Base-by-base conservation (phyloP, 768 basidiomycete species). In the Podaxis carcinomalis region DNA sequence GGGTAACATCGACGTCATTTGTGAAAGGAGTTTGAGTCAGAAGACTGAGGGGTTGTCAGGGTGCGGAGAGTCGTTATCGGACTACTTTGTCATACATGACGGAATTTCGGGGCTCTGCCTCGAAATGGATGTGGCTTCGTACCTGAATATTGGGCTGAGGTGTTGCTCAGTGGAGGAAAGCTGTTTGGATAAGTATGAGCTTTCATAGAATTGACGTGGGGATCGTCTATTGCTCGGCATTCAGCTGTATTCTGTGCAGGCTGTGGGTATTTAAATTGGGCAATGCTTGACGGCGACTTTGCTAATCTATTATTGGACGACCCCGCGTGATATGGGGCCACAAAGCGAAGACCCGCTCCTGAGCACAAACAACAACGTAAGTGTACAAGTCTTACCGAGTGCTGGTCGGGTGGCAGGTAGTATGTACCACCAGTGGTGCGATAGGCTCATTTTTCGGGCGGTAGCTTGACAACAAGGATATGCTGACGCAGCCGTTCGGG, bases 291-390 rank as follows among this genome's bases (percentile, higher is more conserved):
- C 36, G 37, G 21, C 40, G n/a, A 50, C 44, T 36, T 37, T 10
- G 19, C 3, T 10, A 25, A 37, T 21, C 27, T 58, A 58, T 58
- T 58, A 21, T 28, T 58, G 57, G 28, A 25, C 16, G 57, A 16
- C 47, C 57, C 57, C 57, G 57, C 57, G 57, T 58, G 57, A 50
- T 23, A 28, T 49, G 49, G 57, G 51, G 25, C 1, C n/a, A 19
- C 27, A 46, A 32, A 47, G 14, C 11, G 19, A 54, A 23, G 52
- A 7, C 47, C 23, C 21, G 3, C 21, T 49, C 21, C 21, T 23
- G 25, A 23, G 47, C 25, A 27, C 13, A 21, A 11, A 19, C 21
- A 42, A 7, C 40, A 49, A 44, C 42, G 42, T 44, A 16, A 44
- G 19, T 5, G n/a, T 5, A 16, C 0, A 42, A 13, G n/a, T 14